Base-by-base conservation (phyloP, 129 eudicot genomes). In the Lactuca saligna region DNA sequence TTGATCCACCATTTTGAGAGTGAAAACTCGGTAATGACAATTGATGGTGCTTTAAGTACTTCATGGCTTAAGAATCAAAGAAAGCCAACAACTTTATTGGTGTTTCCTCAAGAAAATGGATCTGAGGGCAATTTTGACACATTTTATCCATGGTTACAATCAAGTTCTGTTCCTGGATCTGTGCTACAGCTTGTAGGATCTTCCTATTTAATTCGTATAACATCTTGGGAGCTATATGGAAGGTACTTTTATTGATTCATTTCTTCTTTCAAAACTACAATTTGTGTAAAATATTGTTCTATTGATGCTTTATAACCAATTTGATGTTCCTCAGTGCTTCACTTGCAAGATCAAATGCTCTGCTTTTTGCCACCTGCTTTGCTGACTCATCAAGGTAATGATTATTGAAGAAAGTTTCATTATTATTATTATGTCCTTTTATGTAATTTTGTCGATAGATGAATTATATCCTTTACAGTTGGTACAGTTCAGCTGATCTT, bases 211-310 rank as follows among this genome's bases (percentile, higher is more conserved):
- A 84, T 89, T n/a, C 97, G 96, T 59, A 93, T 82, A 31, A 84
- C 92, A 75, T 83, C 99, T 34, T 94, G 99, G 99, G 99, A 89
- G 83, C 62, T 83, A 59, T 89, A 83, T 83, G 99, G 97, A 79
- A 94, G 98, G 98, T 92, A 75, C 82, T 60, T 17, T 33, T 62
- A 17, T n/a, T 15, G 12, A 46, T 46, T n/a, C n/a, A n/a, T n/a
- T n/a, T n/a, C n/a, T n/a, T n/a, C n/a, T 35, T 35, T 34, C 67
- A 57, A n/a, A 71, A 71, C 10, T 25, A 17, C 15, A 4, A 8
- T 5, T 39, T 39, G 8, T 39, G 44, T 10, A 46, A 46, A 46
- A 46, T 42, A 42, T 0, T 0, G 2, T 9, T 42, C 0, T 17
- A 32, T 8, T 66, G 11, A 64, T 38, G 29, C 63, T 56, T 68